Evolutionary conservation across 306 rosid genomes (phyloP).

Genomic region (Vigna mungo): DNA sequence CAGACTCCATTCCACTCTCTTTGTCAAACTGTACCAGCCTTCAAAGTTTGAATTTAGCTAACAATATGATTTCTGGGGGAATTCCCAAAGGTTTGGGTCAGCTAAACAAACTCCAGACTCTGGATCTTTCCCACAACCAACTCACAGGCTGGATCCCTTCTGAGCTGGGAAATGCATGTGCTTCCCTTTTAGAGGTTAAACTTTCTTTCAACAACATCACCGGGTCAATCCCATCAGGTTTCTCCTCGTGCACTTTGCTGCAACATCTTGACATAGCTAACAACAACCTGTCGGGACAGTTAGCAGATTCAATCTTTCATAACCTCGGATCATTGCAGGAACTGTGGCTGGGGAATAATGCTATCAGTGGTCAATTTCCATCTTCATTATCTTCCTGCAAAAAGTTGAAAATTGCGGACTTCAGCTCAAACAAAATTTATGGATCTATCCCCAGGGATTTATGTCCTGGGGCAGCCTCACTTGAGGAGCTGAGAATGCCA

Average conservation of each 20-base stretch:
- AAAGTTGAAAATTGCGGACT: conserved; percentile 70
- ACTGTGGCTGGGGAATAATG: conserved; percentile 77
- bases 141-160: conserved; percentile 89
- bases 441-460: conserved; percentile 74
- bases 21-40: conserved; percentile 82
- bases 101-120: conserved; percentile 60
- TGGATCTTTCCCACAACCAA: conserved; percentile 87
- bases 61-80: conserved; percentile 68
- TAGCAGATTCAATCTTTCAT: conserved; percentile 68
- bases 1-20: conserved; percentile 69
- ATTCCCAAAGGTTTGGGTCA: conserved; percentile 80
- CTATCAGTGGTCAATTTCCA: conserved; percentile 76
- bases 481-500: conserved; percentile 87
- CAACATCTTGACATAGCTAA: conserved; percentile 79
- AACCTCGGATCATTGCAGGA: conserved; percentile 72
- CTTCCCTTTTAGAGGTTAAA: conserved; percentile 71
- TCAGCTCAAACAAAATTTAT: conserved; percentile 84
- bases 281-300: conserved; percentile 84
- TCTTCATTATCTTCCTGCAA: conserved; percentile 83
- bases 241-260: conserved; percentile 75
- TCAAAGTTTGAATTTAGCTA: conserved; percentile 59
- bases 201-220: conserved; percentile 81
- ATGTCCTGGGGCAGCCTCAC: conserved; percentile 89
- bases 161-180: conserved; percentile 75
- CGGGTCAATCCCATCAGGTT: conserved; percentile 71